These are phyloP conservation scores for Huntiella decipiens DNA, from an alignment of 2,329 filamentous ascomycete genomes.

Conservation along the genomic window DNA sequence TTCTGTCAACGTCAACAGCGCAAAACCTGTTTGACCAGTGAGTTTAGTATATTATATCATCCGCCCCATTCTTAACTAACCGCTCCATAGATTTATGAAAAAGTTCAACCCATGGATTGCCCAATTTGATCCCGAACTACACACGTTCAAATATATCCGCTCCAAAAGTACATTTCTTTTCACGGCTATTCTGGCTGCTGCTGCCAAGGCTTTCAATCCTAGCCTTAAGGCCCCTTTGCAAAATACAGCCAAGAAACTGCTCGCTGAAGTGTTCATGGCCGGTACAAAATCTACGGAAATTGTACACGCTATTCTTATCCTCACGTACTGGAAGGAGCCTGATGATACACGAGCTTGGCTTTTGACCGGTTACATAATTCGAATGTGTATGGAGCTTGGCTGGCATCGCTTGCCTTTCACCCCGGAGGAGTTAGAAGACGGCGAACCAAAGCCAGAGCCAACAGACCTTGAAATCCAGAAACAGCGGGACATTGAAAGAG, in stretches of 20 bases:
- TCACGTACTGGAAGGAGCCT: conserved; percentile 25
- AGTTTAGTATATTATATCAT: neutral
- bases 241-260: conserved; percentile 15
- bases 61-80: neutral
- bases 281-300: conserved; percentile 21
- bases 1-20: conserved; percentile 1
- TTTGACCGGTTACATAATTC: conserved; percentile 21
- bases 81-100: conserved; percentile 18
- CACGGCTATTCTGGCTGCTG: conserved; percentile 18
- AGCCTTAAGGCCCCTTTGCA: conserved; percentile 15
- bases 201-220: conserved; percentile 21
- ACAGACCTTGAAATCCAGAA: conserved; percentile 14
- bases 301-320: conserved; percentile 21
- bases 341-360: conserved; percentile 23
- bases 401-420: conserved; percentile 17
- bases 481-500: conserved; percentile 19
- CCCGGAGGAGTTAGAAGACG: conserved; percentile 1
- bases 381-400: conserved; percentile 22
- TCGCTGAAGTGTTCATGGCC: conserved; percentile 16
- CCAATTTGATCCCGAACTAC: conserved; percentile 21
- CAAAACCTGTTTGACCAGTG: conserved; percentile 5
- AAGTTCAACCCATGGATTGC: conserved; percentile 23
- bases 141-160: conserved; percentile 21
- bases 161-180: conserved; percentile 21
- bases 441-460: neutral